Base-by-base conservation (phyloP, 441 rosid genomes). In the Theobroma grandiflorum region DNA sequence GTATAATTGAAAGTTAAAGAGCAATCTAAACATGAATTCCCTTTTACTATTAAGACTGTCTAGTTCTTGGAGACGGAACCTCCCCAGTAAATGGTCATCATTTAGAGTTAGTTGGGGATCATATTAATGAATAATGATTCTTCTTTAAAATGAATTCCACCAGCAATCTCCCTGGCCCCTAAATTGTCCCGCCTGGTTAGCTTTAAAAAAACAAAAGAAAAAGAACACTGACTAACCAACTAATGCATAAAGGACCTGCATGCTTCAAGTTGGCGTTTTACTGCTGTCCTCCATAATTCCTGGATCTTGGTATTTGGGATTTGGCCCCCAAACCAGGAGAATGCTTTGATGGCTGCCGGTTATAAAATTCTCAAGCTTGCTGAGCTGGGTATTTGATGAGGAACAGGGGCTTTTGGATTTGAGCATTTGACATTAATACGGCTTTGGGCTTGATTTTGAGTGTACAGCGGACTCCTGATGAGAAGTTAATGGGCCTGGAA, bases 101-200 rank as follows among this genome's bases (percentile, higher is more conserved):
- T 52, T 52, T 52, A 4, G 62, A 33, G 63, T 52, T 37, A 22
- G 47, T 53, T 72, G 47, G 18, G 31, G 63, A 72, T 42, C 26
- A 67, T 67, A 42, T 67, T 67, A 67, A n/a, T 72, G 62, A 37
- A 72, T 6, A 52, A 33, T 72, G 16, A 33, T 72, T 52, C 31
- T 72, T 18, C 43, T 35, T 50, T 33, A 8, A 33, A 72, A 11
- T 37, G 63, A 16, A 10, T n/a, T 40, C 53, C 67, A 20, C 18
- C 66, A 7, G 53, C 66, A 40, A 42, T 74, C 52, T 58, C 66
- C 70, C n/a, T 64, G 8, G 22, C 45, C 65, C 65, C 59, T 0
- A 33, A 64, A 64, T 64, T 64, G 11, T 64, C 45, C 45, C 18
- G 18, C 11, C 11, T 18, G 43, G 0, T 35, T 33, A 35, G 6